Percentiles rank a stretch among this genome's conserved stretches.
phyloP scores from a whole-genome alignment of 2,329 filamentous ascomycete genomes.

The Thermoascus crustaceus region DNA sequence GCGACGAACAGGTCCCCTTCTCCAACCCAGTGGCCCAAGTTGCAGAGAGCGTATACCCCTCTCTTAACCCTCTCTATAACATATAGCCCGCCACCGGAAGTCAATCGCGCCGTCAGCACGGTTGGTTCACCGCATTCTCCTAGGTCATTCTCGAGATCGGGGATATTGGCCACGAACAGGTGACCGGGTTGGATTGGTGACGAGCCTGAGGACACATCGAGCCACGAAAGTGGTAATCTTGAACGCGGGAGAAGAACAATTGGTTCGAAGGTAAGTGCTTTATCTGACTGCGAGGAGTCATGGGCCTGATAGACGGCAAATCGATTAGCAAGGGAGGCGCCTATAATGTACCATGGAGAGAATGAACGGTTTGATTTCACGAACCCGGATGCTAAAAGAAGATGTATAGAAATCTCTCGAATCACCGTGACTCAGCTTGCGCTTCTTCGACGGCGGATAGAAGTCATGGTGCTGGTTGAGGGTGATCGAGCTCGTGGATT shows the following conservation, averaged over 20 bases:
- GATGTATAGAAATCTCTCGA: slow-evolving; percentile 13
- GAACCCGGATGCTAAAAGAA: slow-evolving; percentile 23
- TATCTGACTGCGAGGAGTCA: slow-evolving; percentile 26
- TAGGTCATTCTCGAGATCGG: slow-evolving; percentile 25
- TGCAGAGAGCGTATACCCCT: slow-evolving; percentile 32
- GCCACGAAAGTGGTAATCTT: slow-evolving; percentile 31
- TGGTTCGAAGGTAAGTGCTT: slow-evolving; percentile 27
- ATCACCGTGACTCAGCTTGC: slow-evolving; percentile 20
- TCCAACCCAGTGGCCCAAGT: slow-evolving; percentile 24
- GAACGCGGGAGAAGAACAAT: slow-evolving; percentile 30
- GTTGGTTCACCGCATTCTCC: slow-evolving; percentile 15
- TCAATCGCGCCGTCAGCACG: slow-evolving; percentile 26
- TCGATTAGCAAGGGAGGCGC: slow-evolving; percentile 1
- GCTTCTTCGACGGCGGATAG: slow-evolving; percentile 24
- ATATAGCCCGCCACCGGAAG: slow-evolving; percentile 24
- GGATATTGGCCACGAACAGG: slow-evolving; percentile 32
- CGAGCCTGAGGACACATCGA: slow-evolving; percentile 23
- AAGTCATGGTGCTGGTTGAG: slow-evolving; percentile 23
- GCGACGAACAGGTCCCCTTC: slow-evolving; percentile 33
- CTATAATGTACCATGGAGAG: background rate
- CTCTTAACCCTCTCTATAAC: slow-evolving; percentile 32
- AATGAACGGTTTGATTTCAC: slow-evolving; percentile 5
- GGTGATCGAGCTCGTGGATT: slow-evolving; percentile 24
- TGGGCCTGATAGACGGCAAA: slow-evolving; percentile 21
- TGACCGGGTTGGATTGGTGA: slow-evolving; percentile 25